Conservation (phyloP, 768 basidiomycete genomes). For the Phlegmacium glaucopus region DNA sequence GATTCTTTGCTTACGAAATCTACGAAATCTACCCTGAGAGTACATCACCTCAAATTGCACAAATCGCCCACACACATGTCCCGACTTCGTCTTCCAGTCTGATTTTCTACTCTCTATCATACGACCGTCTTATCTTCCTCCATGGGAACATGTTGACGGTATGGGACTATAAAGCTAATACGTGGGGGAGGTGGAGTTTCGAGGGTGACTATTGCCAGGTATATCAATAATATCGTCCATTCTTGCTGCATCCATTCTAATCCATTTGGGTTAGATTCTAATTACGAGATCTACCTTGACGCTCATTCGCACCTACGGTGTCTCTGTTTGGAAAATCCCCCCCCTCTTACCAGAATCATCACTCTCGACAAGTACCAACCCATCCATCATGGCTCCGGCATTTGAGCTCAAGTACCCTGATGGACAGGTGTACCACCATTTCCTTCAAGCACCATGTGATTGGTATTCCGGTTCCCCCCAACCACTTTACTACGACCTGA, state of each 20-base stretch:
- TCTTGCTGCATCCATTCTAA: neutral
- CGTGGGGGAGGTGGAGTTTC: constrained; percentile 15
- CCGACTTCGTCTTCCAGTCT: constrained; percentile 1
- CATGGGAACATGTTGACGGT: constrained; percentile 8
- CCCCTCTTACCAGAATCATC: too few species aligned
- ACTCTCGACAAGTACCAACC: too few species aligned
- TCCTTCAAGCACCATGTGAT: constrained; percentile 12
- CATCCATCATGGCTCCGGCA: neutral
- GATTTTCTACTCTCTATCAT: constrained; percentile 9
- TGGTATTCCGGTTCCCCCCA: constrained; percentile 14
- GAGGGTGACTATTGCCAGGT: constrained; percentile 4
- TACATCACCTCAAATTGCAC: constrained; percentile 1
- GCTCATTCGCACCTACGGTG: too few species aligned
- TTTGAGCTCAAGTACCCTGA: constrained; percentile 3
- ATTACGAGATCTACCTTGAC: too few species aligned
- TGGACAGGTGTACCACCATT: neutral
- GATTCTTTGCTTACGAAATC: too few species aligned
- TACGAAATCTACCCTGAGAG: constrained; percentile 13
- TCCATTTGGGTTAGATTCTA: too few species aligned
- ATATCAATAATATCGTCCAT: constrained; percentile 5
- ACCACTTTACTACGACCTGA: constrained; percentile 1
- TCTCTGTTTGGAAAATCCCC: too few species aligned
- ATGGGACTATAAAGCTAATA: constrained; percentile 13
- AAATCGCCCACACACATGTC: constrained; percentile 5
- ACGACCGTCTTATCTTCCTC: constrained; percentile 7